Conservation (phyloP, 2,329 filamentous ascomycete genomes). For the Claviceps fusiformis region DNA sequence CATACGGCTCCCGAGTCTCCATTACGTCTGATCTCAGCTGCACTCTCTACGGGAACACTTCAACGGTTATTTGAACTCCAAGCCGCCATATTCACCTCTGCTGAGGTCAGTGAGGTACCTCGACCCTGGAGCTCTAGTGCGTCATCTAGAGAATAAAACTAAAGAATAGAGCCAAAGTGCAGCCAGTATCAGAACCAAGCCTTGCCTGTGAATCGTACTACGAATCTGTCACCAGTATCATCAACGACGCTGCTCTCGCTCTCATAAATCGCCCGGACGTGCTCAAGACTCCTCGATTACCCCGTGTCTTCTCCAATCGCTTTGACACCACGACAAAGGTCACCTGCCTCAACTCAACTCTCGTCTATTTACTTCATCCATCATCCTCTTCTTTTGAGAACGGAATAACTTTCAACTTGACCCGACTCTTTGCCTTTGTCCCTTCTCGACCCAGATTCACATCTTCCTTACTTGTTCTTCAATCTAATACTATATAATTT, state of each 20-base stretch:
- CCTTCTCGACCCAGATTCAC: too few species aligned
- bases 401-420: background rate
- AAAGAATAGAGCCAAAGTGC: conserved; percentile 1
- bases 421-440: background rate
- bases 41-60: background rate
- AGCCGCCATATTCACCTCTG: background rate
- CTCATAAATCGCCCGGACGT: too few species aligned
- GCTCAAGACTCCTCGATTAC: background rate
- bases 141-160: background rate
- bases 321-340: background rate
- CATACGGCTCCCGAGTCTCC: background rate
- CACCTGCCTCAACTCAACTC: background rate
- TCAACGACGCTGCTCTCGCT: too few species aligned
- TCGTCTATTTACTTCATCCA: too few species aligned
- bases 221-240: background rate
- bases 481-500: background rate
- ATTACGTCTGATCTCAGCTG: background rate
- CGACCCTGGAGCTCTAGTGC: background rate
- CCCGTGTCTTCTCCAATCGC: background rate
- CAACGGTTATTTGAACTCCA: background rate
- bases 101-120: background rate
- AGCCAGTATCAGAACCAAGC: background rate
- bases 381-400: background rate
- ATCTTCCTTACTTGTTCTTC: background rate
- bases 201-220: background rate